Evolutionary conservation across 2,329 filamentous ascomycete genomes (phyloP), one percentile per base, ranked within the genome.

Genomic region (Immersiporthe knoxdaviesiana): DNA sequence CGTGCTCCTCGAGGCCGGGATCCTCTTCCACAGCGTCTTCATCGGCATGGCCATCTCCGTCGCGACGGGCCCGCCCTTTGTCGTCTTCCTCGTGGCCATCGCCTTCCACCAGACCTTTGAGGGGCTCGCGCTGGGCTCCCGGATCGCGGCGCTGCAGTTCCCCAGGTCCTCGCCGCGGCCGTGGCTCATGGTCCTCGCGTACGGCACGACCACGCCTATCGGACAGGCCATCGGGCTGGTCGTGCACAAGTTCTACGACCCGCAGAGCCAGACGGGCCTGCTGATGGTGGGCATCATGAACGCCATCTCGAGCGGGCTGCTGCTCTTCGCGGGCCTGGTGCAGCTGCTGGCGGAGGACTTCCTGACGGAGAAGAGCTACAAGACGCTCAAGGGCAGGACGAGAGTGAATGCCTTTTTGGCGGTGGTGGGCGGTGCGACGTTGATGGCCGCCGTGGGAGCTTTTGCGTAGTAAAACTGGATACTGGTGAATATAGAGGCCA

Each of bases 81-180:
- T 93, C 56, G 91, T 95, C 16, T 92, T 96, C 72, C 83, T 96
- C 0, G 84, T 94, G 39, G 92, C 92, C 63, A 94, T 96, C 72
- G 89, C 88, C 72, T 94, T 95, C 79, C 92, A 96, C 76, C 92
- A 97, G 81, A 93, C 92, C 0, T 97, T 97, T 73, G 93, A 97
- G 81, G 93, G 93, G 1, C 88, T 97, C 18, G 93, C 93, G 0
- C 87, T 97, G 5, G 93, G 93, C 8, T 92, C 92, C 58, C 91
- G 93, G 69, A 97, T 97, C 74, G 92, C 93, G 0, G 91, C 92
- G 12, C 88, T 97, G 37, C 89, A 91, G 77, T 97, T 97, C 75
- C 88, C 92, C 0, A 85, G 86, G 27, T 85, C 86, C 2, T 95
- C 92, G 0, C 81, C 87, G 1, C 91, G 92, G 62, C 95, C 96